A percentile compares a stretch with the other conserved stretches of the same genome.
Evolutionary conservation across 495 filamentous ascomycete genomes (phyloP).

Genomic region (Annulohypoxylon nitens): DNA sequence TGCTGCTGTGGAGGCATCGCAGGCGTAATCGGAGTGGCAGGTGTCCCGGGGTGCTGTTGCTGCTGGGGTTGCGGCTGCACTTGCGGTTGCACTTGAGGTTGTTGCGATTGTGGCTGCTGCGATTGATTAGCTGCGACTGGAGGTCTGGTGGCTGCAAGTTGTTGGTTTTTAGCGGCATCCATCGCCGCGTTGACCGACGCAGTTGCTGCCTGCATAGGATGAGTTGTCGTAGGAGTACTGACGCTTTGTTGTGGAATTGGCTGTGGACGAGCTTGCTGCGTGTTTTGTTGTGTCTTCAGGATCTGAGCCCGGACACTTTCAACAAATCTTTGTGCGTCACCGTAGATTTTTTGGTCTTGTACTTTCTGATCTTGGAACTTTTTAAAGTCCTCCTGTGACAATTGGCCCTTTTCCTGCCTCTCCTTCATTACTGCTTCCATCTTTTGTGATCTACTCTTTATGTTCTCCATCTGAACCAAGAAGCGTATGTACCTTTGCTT

Average conservation of each 20-base stretch:
- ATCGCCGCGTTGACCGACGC: slow-evolving; percentile 62
- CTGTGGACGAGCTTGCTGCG: slow-evolving; percentile 45
- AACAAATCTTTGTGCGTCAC: slow-evolving; percentile 52
- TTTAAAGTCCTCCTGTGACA: slow-evolving; percentile 54
- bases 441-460: slow-evolving; percentile 38
- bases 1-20: slow-evolving; percentile 55
- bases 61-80: slow-evolving; percentile 30
- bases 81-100: slow-evolving; percentile 37
- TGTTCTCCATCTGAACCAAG: slow-evolving; percentile 54
- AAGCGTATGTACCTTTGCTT: slow-evolving; percentile 52
- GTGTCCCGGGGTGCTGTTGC: slow-evolving; percentile 46
- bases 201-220: slow-evolving; percentile 48
- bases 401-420: slow-evolving; percentile 48
- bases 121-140: slow-evolving; percentile 39
- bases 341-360: slow-evolving; percentile 50
- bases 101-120: slow-evolving; percentile 48
- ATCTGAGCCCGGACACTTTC: slow-evolving; percentile 53
- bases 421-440: slow-evolving; percentile 53
- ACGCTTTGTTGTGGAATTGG: slow-evolving; percentile 41
- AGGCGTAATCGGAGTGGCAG: slow-evolving; percentile 55
- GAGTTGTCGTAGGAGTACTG: slow-evolving; percentile 32
- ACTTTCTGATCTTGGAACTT: slow-evolving; percentile 50
- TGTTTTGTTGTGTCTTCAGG: slow-evolving; percentile 28
- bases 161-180: slow-evolving; percentile 66
- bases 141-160: slow-evolving; percentile 55